Base-by-base conservation (phyloP, 2,329 filamentous ascomycete genomes). In the Aspergillus candidus region DNA sequence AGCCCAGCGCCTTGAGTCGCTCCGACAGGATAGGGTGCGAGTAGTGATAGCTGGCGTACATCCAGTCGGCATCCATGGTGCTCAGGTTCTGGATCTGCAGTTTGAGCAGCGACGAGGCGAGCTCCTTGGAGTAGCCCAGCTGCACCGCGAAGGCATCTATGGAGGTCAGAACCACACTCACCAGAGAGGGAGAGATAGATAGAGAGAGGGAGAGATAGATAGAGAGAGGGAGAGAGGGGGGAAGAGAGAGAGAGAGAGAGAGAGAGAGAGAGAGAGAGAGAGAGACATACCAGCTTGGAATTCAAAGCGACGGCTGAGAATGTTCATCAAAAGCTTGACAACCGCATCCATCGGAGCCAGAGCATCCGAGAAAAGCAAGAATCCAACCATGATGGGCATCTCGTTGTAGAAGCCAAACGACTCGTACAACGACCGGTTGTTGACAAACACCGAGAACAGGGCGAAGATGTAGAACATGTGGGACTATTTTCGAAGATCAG, bases 41-140 rank as follows among this genome's bases (percentile, higher is more conserved):
- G 77, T 94, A 96, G 73, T 98, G 90, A 76, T 97, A 98, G 71
- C 85, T 94, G 42, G 93, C 93, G 69, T 94, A 98, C 79, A 96
- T 82, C 86, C 87, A 94, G 71, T 98, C 94, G 22, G 93, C 93
- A 60, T 98, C 93, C 91, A 98, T 97, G 49, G 88, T 94, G 70
- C 88, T 94, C 55, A 98, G 77, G 65, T 98, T 98, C 74, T 97
- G 90, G 61, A 96, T 88, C 72, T 98, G 94, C 41, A 98, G 85
- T 75, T 96, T 96, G 72, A 98, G 89, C 51, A 98, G 79, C 15
- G 88, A 93, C 51, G 81, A 77, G 35, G 90, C 88, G 41, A 98
- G 82, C 67, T 96, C 83, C 36, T 79, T 73, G 41, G 84, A 80
- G 71, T 91, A 96, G 41, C 93, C 93, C 8, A 96, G 82, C 39